Evolutionary conservation across 129 eudicot species (phyloP).

Genomic region (Apium graveolens): DNA sequence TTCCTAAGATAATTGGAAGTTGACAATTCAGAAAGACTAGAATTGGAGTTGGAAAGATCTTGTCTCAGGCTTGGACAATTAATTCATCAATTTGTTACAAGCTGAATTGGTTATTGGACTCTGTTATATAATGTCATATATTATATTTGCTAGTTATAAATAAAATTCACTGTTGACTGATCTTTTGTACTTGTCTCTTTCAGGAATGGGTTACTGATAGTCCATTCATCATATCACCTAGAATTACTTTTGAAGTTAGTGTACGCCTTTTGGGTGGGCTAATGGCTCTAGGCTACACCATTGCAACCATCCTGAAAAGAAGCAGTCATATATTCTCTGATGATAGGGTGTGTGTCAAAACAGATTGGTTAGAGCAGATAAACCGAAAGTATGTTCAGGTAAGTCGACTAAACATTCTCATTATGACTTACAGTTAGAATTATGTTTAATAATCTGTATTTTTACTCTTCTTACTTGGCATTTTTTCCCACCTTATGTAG

Average conservation of each 20-base stretch:
- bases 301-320: slow-evolving; percentile 89
- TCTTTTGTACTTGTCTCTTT: slow-evolving; percentile 16
- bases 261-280: slow-evolving; percentile 97
- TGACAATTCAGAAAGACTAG: neutral
- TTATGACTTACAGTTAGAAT: neutral
- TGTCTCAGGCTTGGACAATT: neutral
- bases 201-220: slow-evolving; percentile 99
- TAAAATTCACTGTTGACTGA: neutral
- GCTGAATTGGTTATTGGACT: neutral
- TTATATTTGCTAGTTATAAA: too few relatives aligned
- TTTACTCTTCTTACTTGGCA: neutral
- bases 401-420: slow-evolving; percentile 7
- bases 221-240: slow-evolving; percentile 96
- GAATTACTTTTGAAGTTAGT: slow-evolving; percentile 95
- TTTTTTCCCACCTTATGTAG: slow-evolving; percentile 1
- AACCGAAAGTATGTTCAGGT: slow-evolving; percentile 90
- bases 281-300: slow-evolving; percentile 95
- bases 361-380: slow-evolving; percentile 91
- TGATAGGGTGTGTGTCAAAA: slow-evolving; percentile 79
- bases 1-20: neutral
- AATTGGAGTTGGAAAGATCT: neutral
- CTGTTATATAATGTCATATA: neutral
- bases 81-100: neutral
- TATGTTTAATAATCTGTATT: neutral
- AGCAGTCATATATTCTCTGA: slow-evolving; percentile 79